A percentile compares a stretch with the other conserved stretches of the same genome.
Conservation (phyloP, 148 eudicot genomes). For the Polygonum aviculare region DNA sequence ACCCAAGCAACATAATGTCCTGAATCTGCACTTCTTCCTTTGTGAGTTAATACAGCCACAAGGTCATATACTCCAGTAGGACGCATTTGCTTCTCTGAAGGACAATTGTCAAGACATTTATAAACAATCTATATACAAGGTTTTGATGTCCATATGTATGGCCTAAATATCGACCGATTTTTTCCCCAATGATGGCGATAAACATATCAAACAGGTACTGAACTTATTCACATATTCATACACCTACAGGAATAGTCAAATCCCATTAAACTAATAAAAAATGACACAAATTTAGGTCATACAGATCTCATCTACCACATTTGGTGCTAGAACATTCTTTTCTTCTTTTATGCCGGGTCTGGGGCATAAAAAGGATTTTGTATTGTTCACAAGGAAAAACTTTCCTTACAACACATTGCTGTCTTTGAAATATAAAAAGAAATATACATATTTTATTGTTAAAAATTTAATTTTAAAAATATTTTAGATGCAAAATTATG, state of each 20-base stretch:
- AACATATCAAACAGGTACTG: not conserved
- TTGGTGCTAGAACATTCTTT: not conserved
- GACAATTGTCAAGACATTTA: conserved; percentile 23
- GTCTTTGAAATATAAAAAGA: not conserved
- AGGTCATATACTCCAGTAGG: conserved; percentile 77
- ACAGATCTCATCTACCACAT: not conserved
- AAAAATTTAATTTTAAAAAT: not conserved
- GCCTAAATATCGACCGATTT: not conserved
- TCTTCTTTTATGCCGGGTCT: not conserved
- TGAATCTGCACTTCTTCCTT: conserved; percentile 96
- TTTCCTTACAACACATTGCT: not conserved
- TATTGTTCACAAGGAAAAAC: not conserved
- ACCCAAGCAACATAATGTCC: conserved; percentile 99
- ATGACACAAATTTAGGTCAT: conserved; percentile 4
- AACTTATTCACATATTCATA: not conserved
- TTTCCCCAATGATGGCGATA: not conserved
- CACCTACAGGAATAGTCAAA: not conserved
- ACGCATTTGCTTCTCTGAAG: conserved; percentile 39
- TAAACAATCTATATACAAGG: not conserved
- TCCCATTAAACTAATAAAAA: not conserved
- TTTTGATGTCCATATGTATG: not conserved
- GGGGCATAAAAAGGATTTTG: not conserved
- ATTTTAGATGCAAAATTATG: not conserved
- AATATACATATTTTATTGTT: not conserved
- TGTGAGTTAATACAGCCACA: conserved; percentile 83